Evolutionary conservation across 2,329 filamentous ascomycete species (phyloP).

Genomic region (Ophiostoma perfectum): DNA sequence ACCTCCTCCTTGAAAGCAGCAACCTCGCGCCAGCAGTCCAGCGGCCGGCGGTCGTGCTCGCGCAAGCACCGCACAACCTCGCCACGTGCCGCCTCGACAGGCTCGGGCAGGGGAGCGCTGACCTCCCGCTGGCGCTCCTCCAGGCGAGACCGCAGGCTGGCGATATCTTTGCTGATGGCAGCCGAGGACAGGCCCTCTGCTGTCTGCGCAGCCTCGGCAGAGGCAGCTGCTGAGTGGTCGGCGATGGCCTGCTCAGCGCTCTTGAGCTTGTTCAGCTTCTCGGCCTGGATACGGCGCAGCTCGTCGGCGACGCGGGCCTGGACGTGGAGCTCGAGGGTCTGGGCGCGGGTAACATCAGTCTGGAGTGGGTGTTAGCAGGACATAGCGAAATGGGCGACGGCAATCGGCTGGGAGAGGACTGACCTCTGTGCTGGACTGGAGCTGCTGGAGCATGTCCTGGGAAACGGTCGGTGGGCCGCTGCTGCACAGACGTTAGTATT

Average conservation of each 20-base stretch:
- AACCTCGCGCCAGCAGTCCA: slow-evolving; percentile 94
- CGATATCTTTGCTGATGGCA: slow-evolving; percentile 55
- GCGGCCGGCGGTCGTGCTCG: slow-evolving; percentile 75
- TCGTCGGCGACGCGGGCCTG: slow-evolving; percentile 81
- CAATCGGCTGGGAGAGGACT: slow-evolving; percentile 26
- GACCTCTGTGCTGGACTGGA: slow-evolving; percentile 85
- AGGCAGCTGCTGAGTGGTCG: slow-evolving; percentile 25
- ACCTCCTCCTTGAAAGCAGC: slow-evolving; percentile 88
- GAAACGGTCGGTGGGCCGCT: slow-evolving; percentile 57
- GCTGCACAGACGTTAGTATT: slow-evolving; percentile 28
- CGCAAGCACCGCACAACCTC: slow-evolving; percentile 76
- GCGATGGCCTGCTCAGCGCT: slow-evolving; percentile 37
- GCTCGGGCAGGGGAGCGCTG: slow-evolving; percentile 58
- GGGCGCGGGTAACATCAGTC: slow-evolving; percentile 83
- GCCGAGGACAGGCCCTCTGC: slow-evolving; percentile 17
- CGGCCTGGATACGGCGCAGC: slow-evolving; percentile 70
- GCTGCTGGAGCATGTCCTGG: slow-evolving; percentile 71
- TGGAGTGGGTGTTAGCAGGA: slow-evolving; percentile 36
- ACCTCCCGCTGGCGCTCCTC: slow-evolving; percentile 61
- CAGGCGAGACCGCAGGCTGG: slow-evolving; percentile 53
- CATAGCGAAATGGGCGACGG: background rate
- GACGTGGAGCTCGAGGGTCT: slow-evolving; percentile 78
- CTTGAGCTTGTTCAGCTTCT: slow-evolving; percentile 63
- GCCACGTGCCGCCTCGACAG: slow-evolving; percentile 67
- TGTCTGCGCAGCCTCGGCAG: background rate